Conservation (phyloP, 2,329 filamentous ascomycete species). For the Niveomyces coronatus region DNA sequence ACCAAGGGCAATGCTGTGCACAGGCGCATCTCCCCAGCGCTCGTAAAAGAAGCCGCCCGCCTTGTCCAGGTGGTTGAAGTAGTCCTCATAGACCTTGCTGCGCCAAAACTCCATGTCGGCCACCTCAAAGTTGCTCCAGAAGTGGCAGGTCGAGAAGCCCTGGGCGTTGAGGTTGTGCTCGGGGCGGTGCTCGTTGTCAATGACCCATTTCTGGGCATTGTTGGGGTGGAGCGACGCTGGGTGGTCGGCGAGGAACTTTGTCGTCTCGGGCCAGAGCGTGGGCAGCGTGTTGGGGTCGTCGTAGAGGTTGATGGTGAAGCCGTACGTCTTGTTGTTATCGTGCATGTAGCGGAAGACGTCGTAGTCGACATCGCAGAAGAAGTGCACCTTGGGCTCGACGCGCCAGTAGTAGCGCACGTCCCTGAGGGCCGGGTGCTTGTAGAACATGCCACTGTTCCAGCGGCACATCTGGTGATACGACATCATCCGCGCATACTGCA, state of each 20-base stretch:
- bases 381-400: conserved; percentile 96
- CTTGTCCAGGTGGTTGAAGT: conserved; percentile 89
- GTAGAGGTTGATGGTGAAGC: conserved; percentile 96
- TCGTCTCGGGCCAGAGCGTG: conserved; percentile 88
- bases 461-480: conserved; percentile 99
- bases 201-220: conserved; percentile 81
- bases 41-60: conserved; percentile 59
- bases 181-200: conserved; percentile 65
- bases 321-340: conserved; percentile 97
- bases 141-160: conserved; percentile 96
- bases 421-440: conserved; percentile 81
- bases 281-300: conserved; percentile 81
- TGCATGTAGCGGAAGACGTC: conserved; percentile 98
- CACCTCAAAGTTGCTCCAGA: conserved; percentile 99
- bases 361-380: conserved; percentile 98
- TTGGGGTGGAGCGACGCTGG: conserved; percentile 72
- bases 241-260: conserved; percentile 79
- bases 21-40: conserved; percentile 87
- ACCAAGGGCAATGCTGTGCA: conserved; percentile 87
- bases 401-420: conserved; percentile 93
- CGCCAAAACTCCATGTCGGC: conserved; percentile 90
- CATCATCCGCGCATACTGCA: conserved; percentile 81
- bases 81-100: conserved; percentile 82
- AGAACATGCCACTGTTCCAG: conserved; percentile 98
- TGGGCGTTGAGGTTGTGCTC: conserved; percentile 72